Percentiles rank a stretch among this genome's conserved stretches.
phyloP scores from a whole-genome alignment of 140 eudicot species.

The Senecio squalidus region DNA sequence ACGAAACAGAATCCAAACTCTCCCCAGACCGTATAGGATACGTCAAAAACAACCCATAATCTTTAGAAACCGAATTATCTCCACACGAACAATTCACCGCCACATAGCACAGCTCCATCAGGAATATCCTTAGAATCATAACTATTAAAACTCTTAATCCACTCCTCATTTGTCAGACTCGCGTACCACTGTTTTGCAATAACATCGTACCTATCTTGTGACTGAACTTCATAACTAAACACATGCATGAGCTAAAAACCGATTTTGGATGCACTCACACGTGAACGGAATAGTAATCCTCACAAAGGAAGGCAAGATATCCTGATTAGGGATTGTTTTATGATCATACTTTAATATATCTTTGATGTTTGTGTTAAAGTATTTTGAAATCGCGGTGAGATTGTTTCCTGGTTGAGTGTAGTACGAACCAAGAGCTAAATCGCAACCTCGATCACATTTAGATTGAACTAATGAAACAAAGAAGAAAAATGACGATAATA shows the following conservation, averaged over 20 bases:
- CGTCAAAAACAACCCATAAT: slow-evolving; percentile 78
- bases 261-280: slow-evolving; percentile 55
- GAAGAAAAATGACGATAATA: no score
- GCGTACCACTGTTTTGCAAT: slow-evolving; percentile 38
- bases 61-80: slow-evolving; percentile 38
- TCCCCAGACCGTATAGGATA: slow-evolving; percentile 65
- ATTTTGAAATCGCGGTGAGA: slow-evolving; percentile 32
- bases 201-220: slow-evolving; percentile 42
- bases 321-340: slow-evolving; percentile 38
- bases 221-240: slow-evolving; percentile 27
- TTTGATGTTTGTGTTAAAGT: background rate
- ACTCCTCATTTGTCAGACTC: slow-evolving; percentile 51
- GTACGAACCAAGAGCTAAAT: slow-evolving; percentile 68
- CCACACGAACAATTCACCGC: slow-evolving; percentile 89
- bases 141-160: slow-evolving; percentile 44
- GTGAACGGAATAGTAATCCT: slow-evolving; percentile 58
- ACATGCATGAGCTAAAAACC: slow-evolving; percentile 59
- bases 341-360: slow-evolving; percentile 41
- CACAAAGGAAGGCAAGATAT: slow-evolving; percentile 17
- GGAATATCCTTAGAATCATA: slow-evolving; percentile 36
- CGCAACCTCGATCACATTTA: slow-evolving; percentile 49
- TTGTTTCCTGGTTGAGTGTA: slow-evolving; percentile 26
- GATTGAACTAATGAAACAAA: slow-evolving; percentile 28
- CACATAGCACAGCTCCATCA: slow-evolving; percentile 37
- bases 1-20: slow-evolving; percentile 41